Evolutionary conservation across 805 yeast species (phyloP).

Genomic region (Metschnikowia reukaufii): DNA sequence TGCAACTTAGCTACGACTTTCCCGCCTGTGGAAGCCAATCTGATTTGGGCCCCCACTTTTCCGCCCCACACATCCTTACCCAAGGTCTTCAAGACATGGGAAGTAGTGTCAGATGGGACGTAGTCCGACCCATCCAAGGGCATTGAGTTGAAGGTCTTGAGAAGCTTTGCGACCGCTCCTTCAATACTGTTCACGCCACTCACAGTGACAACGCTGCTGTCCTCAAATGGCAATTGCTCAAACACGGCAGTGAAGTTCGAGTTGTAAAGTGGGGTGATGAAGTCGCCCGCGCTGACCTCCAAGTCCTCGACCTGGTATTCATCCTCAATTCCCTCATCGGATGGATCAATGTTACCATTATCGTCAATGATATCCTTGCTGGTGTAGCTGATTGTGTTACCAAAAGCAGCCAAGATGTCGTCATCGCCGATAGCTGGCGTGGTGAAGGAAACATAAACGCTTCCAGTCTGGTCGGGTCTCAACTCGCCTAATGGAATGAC

Average conservation of each 20-base stretch:
- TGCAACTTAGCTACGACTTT: constrained; percentile 61
- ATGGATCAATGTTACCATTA: constrained; percentile 63
- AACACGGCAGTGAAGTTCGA: constrained; percentile 72
- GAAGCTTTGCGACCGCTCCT: constrained; percentile 50
- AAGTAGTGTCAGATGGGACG: constrained; percentile 56
- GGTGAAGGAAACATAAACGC: constrained; percentile 73
- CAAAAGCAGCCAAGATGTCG: constrained; percentile 46
- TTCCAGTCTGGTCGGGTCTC: constrained; percentile 67
- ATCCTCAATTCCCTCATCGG: constrained; percentile 84
- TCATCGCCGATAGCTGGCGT: constrained; percentile 53
- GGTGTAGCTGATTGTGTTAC: constrained; percentile 68
- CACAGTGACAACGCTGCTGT: constrained; percentile 68
- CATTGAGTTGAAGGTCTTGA: constrained; percentile 46
- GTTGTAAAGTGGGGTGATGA: constrained; percentile 70
- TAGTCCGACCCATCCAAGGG: constrained; percentile 74
- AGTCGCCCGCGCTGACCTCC: constrained; percentile 76
- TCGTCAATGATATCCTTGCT: constrained; percentile 77
- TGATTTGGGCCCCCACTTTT: constrained; percentile 50
- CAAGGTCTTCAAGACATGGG: constrained; percentile 75
- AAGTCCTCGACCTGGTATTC: constrained; percentile 89
- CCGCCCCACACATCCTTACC: constrained; percentile 73
- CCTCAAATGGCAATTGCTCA: constrained; percentile 65
- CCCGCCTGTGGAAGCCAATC: constrained; percentile 54
- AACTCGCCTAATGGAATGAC: constrained; percentile 72
- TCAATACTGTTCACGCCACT: constrained; percentile 39